Conservation (phyloP, 768 basidiomycete genomes). For the Candolleomyces eurysporus region DNA sequence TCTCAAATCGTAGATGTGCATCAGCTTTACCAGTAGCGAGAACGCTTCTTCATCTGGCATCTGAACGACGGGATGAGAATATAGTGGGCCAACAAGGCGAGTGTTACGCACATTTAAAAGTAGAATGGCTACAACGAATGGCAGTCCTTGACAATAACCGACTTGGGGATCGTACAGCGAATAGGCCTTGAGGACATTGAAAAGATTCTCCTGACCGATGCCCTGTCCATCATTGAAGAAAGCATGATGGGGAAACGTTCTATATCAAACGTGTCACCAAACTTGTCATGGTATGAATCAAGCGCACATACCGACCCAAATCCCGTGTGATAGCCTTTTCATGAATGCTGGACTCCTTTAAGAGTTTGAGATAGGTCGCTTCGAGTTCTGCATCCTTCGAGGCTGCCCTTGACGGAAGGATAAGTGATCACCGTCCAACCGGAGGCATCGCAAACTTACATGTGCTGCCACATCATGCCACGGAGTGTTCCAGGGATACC, state of each 20-base stretch:
- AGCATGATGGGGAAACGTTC: constrained; percentile 95
- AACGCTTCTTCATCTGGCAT: constrained; percentile 99
- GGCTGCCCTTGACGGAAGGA: constrained; percentile 61
- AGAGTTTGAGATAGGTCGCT: constrained; percentile 70
- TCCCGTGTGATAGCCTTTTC: constrained; percentile 95
- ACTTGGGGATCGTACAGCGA: constrained; percentile 93
- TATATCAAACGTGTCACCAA: constrained; percentile 22
- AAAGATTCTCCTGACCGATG: constrained; percentile 94
- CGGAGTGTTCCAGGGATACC: constrained; percentile 87
- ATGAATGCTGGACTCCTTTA: constrained; percentile 83
- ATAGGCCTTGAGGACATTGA: constrained; percentile 98
- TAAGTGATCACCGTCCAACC: not conserved
- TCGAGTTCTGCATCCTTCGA: constrained; percentile 91
- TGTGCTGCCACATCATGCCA: constrained; percentile 97
- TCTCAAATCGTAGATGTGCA: constrained; percentile 94
- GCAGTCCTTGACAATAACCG: constrained; percentile 96
- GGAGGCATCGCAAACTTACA: constrained; percentile 44
- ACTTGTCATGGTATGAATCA: constrained; percentile 6
- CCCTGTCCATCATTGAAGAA: constrained; percentile 95
- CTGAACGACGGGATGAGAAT: constrained; percentile 38
- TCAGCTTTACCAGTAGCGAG: constrained; percentile 88
- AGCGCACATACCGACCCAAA: constrained; percentile 64
- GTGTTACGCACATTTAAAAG: constrained; percentile 72
- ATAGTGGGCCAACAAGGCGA: not conserved
- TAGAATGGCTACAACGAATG: constrained; percentile 93